Evolutionary conservation across 768 basidiomycete genomes (phyloP).

Genomic region (Leccinum truebloodii): DNA sequence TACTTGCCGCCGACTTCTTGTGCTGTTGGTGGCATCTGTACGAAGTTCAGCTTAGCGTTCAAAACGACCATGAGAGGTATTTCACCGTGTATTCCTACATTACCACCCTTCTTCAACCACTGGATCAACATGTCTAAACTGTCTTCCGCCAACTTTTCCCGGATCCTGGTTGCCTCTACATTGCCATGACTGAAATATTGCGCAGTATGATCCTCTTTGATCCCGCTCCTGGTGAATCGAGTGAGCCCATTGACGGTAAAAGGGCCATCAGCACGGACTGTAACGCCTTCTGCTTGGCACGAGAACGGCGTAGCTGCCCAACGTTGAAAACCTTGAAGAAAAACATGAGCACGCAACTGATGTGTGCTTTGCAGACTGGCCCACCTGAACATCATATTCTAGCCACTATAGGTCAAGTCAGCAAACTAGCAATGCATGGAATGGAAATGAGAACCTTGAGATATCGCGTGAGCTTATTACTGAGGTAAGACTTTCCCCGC

Average conservation of each 20-base stretch:
- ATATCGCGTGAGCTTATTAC: constrained; percentile 97
- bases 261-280: constrained; percentile 45
- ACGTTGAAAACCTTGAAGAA: constrained; percentile 89
- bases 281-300: constrained; percentile 78
- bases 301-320: constrained; percentile 86
- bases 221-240: constrained; percentile 56
- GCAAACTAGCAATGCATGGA: constrained; percentile 3
- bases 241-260: constrained; percentile 6
- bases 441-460: constrained; percentile 62
- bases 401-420: constrained; percentile 72
- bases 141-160: constrained; percentile 86
- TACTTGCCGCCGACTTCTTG: constrained; percentile 64
- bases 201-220: constrained; percentile 89
- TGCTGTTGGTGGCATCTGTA: constrained; percentile 95
- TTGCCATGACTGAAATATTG: constrained; percentile 90
- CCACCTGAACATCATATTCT: constrained; percentile 94
- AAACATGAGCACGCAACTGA: constrained; percentile 2
- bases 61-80: constrained; percentile 3
- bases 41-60: background rate
- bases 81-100: constrained; percentile 95
- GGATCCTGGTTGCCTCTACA: constrained; percentile 66
- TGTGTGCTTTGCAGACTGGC: background rate
- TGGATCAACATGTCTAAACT: constrained; percentile 92
- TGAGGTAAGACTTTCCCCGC: constrained; percentile 96
- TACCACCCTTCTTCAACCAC: constrained; percentile 94